phyloP scores from a whole-genome alignment of 192 early-diverging fungal genomes.

The Piromyces sp. region DNA sequence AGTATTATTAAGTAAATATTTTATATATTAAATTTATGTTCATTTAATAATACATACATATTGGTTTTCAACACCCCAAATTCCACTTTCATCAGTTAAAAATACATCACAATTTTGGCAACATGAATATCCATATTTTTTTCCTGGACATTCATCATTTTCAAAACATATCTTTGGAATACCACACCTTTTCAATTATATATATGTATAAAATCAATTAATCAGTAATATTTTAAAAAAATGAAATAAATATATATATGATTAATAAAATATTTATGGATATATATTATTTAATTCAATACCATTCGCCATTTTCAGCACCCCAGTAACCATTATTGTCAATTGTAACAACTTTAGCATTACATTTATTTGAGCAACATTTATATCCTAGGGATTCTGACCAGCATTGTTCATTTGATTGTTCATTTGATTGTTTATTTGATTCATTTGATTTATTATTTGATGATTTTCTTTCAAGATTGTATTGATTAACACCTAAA shows the following conservation, averaged over 20 bases:
- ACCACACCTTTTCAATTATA: not conserved
- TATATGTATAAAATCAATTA: too few species aligned
- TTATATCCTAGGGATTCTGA: not conserved
- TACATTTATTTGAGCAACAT: not conserved
- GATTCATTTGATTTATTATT: not conserved
- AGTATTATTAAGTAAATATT: too few species aligned
- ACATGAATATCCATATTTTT: not conserved
- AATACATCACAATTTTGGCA: not conserved
- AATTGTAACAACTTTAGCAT: not conserved
- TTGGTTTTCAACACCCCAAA: not conserved
- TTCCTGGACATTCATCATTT: not conserved
- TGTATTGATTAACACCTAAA: not conserved
- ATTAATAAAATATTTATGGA: not conserved
- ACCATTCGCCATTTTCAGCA: not conserved
- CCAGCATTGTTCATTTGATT: not conserved
- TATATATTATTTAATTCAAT: not conserved
- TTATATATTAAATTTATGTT: too few species aligned
- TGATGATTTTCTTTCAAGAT: not conserved
- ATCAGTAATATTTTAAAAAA: too few species aligned
- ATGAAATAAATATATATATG: too few species aligned
- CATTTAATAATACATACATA: not conserved
- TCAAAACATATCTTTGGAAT: not conserved
- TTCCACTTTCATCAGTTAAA: not conserved
- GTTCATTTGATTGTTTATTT: too few species aligned
- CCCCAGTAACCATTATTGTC: not conserved